Evolutionary conservation across 2,329 filamentous ascomycete genomes (phyloP).

Genomic region (Trichophyton mentagrophytes): DNA sequence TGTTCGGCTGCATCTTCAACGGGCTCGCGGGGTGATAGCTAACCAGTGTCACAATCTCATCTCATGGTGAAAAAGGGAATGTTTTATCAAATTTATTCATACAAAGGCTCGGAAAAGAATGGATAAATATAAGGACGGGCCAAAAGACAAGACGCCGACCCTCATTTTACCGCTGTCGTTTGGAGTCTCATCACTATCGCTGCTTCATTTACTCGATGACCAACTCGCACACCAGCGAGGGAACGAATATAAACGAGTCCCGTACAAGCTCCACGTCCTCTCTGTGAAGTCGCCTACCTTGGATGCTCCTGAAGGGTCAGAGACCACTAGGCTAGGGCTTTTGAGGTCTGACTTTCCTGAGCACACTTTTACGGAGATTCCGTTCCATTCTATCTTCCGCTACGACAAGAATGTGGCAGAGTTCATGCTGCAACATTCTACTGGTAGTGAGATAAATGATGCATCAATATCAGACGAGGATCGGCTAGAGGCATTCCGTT

Average conservation of each 20-base stretch:
- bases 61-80: slow-evolving; percentile 40
- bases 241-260: slow-evolving; percentile 47
- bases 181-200: slow-evolving; percentile 63
- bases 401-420: slow-evolving; percentile 25
- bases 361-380: slow-evolving; percentile 49
- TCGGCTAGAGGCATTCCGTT: slow-evolving; percentile 44
- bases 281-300: slow-evolving; percentile 31
- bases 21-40: background rate
- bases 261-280: slow-evolving; percentile 48
- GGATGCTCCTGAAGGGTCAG: slow-evolving; percentile 14
- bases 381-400: slow-evolving; percentile 50
- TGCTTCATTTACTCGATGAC: slow-evolving; percentile 62
- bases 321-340: slow-evolving; percentile 27
- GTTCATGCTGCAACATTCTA: slow-evolving; percentile 22
- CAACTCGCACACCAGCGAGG: slow-evolving; percentile 54
- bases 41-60: background rate
- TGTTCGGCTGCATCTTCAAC: background rate
- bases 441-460: slow-evolving; percentile 19
- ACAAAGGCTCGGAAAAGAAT: slow-evolving; percentile 71
- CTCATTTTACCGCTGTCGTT: slow-evolving; percentile 72
- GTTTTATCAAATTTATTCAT: slow-evolving; percentile 65
- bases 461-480: slow-evolving; percentile 26
- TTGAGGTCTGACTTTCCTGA: slow-evolving; percentile 51
- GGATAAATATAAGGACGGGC: slow-evolving; percentile 42
- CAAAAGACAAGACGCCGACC: slow-evolving; percentile 34